Evolutionary conservation across 176 grass and related monocot genomes (phyloP).

Genomic region (Lolium multiflorum): DNA sequence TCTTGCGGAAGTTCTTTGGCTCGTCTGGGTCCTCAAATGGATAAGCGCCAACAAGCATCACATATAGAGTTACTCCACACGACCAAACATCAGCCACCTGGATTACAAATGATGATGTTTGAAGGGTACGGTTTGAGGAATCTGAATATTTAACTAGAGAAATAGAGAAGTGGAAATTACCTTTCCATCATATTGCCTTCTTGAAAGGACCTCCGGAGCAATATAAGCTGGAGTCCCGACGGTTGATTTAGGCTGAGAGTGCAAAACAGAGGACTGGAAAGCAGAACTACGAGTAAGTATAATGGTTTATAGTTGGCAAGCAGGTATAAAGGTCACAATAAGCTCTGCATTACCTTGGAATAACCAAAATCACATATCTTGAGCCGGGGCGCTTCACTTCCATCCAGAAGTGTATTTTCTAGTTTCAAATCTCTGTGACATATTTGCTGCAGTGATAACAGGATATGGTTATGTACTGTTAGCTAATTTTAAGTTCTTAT

Average conservation of each 20-base stretch:
- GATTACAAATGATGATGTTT: conserved; percentile 16
- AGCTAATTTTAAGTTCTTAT: neutral
- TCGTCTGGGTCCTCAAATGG: conserved; percentile 93
- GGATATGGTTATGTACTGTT: conserved; percentile 26
- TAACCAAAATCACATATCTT: conserved; percentile 99
- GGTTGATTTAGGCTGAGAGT: conserved; percentile 97
- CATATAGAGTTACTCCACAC: conserved; percentile 94
- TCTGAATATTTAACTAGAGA: neutral
- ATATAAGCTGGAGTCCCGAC: conserved; percentile 98
- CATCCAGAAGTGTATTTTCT: conserved; percentile 98
- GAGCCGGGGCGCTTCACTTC: conserved; percentile 80
- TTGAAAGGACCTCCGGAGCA: conserved; percentile 85
- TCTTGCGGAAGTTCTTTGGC: conserved; percentile 93
- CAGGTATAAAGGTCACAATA: conserved; percentile 5
- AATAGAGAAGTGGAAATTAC: conserved; percentile 44
- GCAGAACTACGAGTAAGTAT: conserved; percentile 18
- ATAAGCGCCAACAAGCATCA: conserved; percentile 98
- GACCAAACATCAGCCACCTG: conserved; percentile 99
- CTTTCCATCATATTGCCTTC: conserved; percentile 94
- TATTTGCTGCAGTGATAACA: conserved; percentile 72
- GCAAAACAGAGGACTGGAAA: conserved; percentile 83
- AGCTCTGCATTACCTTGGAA: conserved; percentile 68
- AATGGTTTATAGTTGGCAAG: conserved; percentile 18
- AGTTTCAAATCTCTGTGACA: conserved; percentile 96
- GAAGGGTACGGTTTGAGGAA: neutral